A percentile compares a stretch with the other conserved stretches of the same genome.
Conservation (phyloP, 2,329 filamentous ascomycete genomes). For the Xylogone sp. region DNA sequence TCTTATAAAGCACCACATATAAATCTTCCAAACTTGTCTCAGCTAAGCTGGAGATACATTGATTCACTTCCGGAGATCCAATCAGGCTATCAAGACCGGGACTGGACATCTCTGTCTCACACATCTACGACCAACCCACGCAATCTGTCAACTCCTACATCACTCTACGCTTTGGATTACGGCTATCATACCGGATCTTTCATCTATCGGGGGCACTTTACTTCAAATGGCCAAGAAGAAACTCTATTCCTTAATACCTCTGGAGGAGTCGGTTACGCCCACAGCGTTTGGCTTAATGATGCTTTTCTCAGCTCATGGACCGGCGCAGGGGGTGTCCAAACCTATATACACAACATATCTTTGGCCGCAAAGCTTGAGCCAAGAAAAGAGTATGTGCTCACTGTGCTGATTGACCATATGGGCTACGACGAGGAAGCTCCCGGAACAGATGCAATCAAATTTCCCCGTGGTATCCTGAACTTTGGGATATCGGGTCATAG, state of each 20-base stretch:
- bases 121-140: conserved; percentile 12
- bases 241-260: conserved; percentile 53
- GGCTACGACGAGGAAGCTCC: conserved; percentile 63
- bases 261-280: conserved; percentile 63
- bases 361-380: conserved; percentile 30
- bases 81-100: conserved; percentile 59
- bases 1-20: conserved; percentile 45
- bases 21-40: conserved; percentile 49
- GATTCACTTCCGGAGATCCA: conserved; percentile 66
- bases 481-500: conserved; percentile 47
- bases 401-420: conserved; percentile 67
- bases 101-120: conserved; percentile 53
- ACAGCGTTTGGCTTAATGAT: conserved; percentile 59
- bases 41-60: conserved; percentile 61
- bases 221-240: conserved; percentile 54
- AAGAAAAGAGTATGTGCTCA: conserved; percentile 55
- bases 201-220: conserved; percentile 68
- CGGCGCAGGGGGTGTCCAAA: conserved; percentile 43
- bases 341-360: conserved; percentile 25
- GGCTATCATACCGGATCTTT: conserved; percentile 40
- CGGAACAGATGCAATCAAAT: conserved; percentile 56
- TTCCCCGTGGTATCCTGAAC: conserved; percentile 55
- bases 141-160: conserved; percentile 49
- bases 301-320: conserved; percentile 58
- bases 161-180: not conserved